Conservation (phyloP, 192 early-diverging fungal species). For the Anaeromyces robustus region DNA sequence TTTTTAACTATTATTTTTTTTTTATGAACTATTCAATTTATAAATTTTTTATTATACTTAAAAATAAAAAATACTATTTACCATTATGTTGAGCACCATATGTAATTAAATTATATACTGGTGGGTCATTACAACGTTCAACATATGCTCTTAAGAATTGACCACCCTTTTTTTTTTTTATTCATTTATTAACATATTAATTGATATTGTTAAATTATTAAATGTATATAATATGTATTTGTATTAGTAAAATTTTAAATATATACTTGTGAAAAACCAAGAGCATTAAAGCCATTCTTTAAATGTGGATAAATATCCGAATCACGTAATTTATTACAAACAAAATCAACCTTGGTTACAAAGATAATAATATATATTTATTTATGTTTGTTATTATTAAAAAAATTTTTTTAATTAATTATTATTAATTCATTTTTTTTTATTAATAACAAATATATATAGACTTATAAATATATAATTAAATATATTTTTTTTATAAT, state of each 20-base stretch:
- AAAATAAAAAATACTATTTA: slow-evolving; percentile 2
- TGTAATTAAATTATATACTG: slow-evolving; percentile 63
- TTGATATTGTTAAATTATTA: too few species aligned
- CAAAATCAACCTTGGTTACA: slow-evolving; percentile 60
- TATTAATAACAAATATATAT: background rate
- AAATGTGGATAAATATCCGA: slow-evolving; percentile 33
- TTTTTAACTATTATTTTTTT: background rate
- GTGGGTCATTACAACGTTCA: slow-evolving; percentile 61
- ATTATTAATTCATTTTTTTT: background rate
- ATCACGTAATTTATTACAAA: slow-evolving; percentile 47
- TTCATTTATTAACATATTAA: too few species aligned
- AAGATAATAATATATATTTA: too few species aligned
- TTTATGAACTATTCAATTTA: background rate
- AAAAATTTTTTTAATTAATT: background rate
- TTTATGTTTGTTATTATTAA: too few species aligned
- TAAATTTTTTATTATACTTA: background rate
- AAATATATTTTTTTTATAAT: background rate
- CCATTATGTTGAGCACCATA: slow-evolving; percentile 73
- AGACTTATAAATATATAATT: background rate
- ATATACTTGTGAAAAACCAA: slow-evolving; percentile 76
- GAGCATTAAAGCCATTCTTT: slow-evolving; percentile 62
- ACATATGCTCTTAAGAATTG: slow-evolving; percentile 62
- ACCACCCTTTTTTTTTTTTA: slow-evolving; percentile 35
- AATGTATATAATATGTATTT: slow-evolving; percentile 2
- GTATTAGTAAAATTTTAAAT: too few species aligned